phyloP scores from a whole-genome alignment of 176 grass and related monocot species.

The Oryza longistaminata region DNA sequence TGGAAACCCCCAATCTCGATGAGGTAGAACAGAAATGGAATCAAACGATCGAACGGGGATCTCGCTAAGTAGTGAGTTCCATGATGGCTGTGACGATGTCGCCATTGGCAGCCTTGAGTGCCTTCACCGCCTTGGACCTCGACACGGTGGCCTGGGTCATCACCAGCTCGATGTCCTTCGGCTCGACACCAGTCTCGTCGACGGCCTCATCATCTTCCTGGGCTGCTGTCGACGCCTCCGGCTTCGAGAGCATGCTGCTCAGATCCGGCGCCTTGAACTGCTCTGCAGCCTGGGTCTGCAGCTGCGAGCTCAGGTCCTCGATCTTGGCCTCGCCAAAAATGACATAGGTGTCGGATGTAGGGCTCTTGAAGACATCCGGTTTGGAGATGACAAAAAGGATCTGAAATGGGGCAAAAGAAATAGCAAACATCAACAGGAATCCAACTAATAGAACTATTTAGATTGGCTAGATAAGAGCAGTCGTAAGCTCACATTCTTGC shows the following conservation, averaged over 20 bases:
- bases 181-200: constrained; percentile 61
- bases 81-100: constrained; percentile 73
- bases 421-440: background rate
- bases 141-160: constrained; percentile 62
- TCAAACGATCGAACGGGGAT: too few species aligned
- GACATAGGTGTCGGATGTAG: constrained; percentile 65
- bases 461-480: background rate
- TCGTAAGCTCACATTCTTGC: constrained; percentile 64
- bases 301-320: constrained; percentile 60
- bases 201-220: constrained; percentile 49
- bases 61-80: constrained; percentile 61
- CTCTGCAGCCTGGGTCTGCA: constrained; percentile 59
- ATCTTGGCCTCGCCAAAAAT: constrained; percentile 80
- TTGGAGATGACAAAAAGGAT: constrained; percentile 74
- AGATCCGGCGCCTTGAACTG: constrained; percentile 66
- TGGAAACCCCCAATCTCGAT: too few species aligned
- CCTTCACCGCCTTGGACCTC: constrained; percentile 56
- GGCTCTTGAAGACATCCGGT: constrained; percentile 81
- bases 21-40: too few species aligned
- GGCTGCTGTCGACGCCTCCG: constrained; percentile 33
- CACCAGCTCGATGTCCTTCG: constrained; percentile 65
- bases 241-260: constrained; percentile 54
- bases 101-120: constrained; percentile 50
- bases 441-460: background rate
- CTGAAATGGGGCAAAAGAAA: constrained; percentile 13